Conservation (phyloP, 2,329 filamentous ascomycete genomes). For the Truncatella angustata region DNA sequence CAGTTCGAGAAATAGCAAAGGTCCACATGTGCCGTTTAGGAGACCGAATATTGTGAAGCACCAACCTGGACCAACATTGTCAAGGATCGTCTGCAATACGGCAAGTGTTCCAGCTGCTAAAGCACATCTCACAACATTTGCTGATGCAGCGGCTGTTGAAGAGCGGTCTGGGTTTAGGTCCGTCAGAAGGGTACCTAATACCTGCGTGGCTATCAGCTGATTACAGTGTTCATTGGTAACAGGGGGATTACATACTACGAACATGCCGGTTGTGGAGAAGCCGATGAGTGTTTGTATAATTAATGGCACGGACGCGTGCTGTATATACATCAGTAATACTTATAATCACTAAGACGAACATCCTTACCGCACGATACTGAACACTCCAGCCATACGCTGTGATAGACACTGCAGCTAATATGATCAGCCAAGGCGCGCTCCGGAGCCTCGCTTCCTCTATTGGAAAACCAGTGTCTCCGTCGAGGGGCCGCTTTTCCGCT, state of each 20-base stretch:
- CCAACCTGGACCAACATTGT: conserved; percentile 18
- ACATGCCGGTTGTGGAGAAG: conserved; percentile 14
- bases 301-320: conserved; percentile 13
- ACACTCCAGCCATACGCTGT: conserved; percentile 16
- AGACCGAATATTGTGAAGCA: conserved; percentile 22
- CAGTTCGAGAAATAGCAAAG: conserved; percentile 14
- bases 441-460: conserved; percentile 14
- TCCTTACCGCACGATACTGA: conserved; percentile 12
- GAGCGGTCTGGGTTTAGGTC: conserved; percentile 18
- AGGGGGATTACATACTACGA: conserved; percentile 13
- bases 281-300: conserved; percentile 14
- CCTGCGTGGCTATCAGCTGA: neutral
- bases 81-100: conserved; percentile 17
- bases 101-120: conserved; percentile 17
- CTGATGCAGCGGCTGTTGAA: conserved; percentile 20
- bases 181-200: conserved; percentile 15
- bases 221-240: neutral
- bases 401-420: conserved; percentile 3
- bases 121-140: conserved; percentile 20
- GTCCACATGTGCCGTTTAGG: conserved; percentile 15
- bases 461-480: conserved; percentile 8
- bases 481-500: neutral
- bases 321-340: neutral
- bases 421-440: conserved; percentile 11
- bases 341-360: neutral